A percentile compares a stretch with the other conserved stretches of the same genome.
phyloP scores from a whole-genome alignment of 306 rosid genomes.

The Sicyos edulis region DNA sequence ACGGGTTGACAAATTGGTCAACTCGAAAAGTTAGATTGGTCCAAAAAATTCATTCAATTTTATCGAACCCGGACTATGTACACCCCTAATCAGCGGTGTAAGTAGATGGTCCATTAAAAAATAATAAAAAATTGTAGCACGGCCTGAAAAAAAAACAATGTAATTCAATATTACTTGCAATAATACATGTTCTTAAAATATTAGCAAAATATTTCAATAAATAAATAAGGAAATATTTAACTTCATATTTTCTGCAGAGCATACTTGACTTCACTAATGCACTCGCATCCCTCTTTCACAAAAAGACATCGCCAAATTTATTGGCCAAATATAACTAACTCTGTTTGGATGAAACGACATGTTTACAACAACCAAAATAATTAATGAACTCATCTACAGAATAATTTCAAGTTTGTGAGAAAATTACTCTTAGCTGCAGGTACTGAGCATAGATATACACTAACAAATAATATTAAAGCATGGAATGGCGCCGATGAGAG shows the following conservation, averaged over 20 bases:
- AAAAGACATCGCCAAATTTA: conserved; percentile 26
- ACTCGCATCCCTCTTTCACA: conserved; percentile 25
- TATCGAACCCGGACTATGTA: too few relatives aligned
- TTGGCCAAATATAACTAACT: conserved; percentile 40
- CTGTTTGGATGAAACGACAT: conserved; percentile 35
- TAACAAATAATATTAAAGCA: conserved; percentile 34
- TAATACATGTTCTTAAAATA: not conserved
- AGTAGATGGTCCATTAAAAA: conserved; percentile 47
- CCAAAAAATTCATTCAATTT: too few relatives aligned
- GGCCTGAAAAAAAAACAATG: conserved; percentile 27
- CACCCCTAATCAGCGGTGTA: conserved; percentile 21
- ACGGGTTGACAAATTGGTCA: too few relatives aligned
- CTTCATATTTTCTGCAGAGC: conserved; percentile 45
- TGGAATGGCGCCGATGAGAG: conserved; percentile 15
- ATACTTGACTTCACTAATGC: conserved; percentile 33
- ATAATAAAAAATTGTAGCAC: conserved; percentile 20
- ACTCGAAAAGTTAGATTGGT: too few relatives aligned
- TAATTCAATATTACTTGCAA: too few relatives aligned
- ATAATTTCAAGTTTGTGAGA: too few relatives aligned
- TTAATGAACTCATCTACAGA: not conserved
- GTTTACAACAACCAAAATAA: conserved; percentile 9
- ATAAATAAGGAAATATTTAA: not conserved
- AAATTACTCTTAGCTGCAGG: not conserved
- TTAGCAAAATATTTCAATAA: not conserved
- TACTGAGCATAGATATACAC: not conserved